phyloP scores from a whole-genome alignment of 148 eudicot genomes.

The Nepenthes gracilis region DNA sequence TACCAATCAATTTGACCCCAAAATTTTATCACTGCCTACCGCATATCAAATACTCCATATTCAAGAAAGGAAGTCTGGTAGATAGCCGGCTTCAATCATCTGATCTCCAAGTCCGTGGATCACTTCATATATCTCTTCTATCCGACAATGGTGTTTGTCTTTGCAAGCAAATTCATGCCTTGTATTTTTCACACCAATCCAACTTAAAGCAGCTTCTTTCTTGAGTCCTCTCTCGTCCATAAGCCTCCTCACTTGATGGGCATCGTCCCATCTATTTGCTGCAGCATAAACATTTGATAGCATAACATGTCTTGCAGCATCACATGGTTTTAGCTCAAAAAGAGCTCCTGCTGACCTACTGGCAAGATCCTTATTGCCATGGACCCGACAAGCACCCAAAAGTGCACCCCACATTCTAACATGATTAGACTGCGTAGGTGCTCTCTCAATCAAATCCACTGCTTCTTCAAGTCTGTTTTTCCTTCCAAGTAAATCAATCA shows the following conservation, averaged over 20 bases:
- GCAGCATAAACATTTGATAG: constrained; percentile 53
- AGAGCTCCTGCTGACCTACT: constrained; percentile 42
- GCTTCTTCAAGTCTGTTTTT: constrained; percentile 53
- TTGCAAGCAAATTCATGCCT: constrained; percentile 47
- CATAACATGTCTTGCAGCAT: constrained; percentile 64
- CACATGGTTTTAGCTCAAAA: constrained; percentile 44
- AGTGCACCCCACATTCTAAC: constrained; percentile 68
- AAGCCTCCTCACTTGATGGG: constrained; percentile 30
- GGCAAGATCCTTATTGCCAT: constrained; percentile 46
- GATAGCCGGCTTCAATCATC: constrained; percentile 33
- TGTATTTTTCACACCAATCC: constrained; percentile 49
- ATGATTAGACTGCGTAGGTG: constrained; percentile 33
- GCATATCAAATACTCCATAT: too few relatives aligned
- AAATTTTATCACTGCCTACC: too few relatives aligned
- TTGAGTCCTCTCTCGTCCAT: constrained; percentile 38
- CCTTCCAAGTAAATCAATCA: constrained; percentile 75
- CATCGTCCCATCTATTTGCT: constrained; percentile 58
- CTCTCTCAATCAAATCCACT: constrained; percentile 30
- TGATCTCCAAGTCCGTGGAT: constrained; percentile 42
- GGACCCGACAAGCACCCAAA: constrained; percentile 50
- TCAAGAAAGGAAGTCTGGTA: too few relatives aligned
- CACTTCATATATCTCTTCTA: constrained; percentile 26
- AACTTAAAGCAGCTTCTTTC: constrained; percentile 60
- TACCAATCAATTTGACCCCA: too few relatives aligned
- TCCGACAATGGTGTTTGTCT: constrained; percentile 24